Evolutionary conservation across 345 rosid genomes (phyloP), one percentile per base, ranked within the genome.

Genomic region (Moringa oleifera): DNA sequence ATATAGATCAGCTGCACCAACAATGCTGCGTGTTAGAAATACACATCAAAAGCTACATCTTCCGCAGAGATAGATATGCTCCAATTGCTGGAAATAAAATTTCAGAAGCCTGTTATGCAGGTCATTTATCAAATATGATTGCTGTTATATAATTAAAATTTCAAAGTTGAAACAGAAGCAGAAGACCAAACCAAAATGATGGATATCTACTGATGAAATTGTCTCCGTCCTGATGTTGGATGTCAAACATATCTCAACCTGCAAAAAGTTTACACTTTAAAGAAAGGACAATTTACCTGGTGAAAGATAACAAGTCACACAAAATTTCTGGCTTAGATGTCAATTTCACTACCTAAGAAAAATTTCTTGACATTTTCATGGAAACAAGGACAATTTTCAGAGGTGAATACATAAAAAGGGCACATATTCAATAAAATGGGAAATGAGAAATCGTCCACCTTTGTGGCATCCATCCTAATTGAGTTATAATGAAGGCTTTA

Each of bases 231-330:
- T 68, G 64, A 94, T 80, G 84, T 94, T 94, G 73, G 99, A 94
- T 60, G 96, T 82, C 82, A 94, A 72, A 70, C 99, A 94, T 66
- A 94, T 90, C 79, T 90, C 99, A n/a, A 94, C 95, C 99, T 94
- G 91, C 73, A 73, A 75, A 13, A 4, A 55, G 53, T 1, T 0
- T 7, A 56, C 6, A 28, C 19, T 41, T 53, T 0, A 2, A 60
- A 25, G 6, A 45, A 7, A 37, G 20, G 20, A n/a, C 68, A 51
- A 52, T 23, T 33, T 33, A 11, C 11, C 37, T 4, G 37, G 17
- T n/a, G n/a, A 61, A 58, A 59, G 20, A 21, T 19, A 31, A 47
- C 37, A 55, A 52, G 53, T 23, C 46, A n/a, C 53, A 18, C 31
- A 4, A 12, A 67, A 36, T 47, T 23, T 33, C 20, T 18, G 51